Evolutionary conservation across 2,329 filamentous ascomycete genomes (phyloP).

Genomic region (Cladosporium phlei): DNA sequence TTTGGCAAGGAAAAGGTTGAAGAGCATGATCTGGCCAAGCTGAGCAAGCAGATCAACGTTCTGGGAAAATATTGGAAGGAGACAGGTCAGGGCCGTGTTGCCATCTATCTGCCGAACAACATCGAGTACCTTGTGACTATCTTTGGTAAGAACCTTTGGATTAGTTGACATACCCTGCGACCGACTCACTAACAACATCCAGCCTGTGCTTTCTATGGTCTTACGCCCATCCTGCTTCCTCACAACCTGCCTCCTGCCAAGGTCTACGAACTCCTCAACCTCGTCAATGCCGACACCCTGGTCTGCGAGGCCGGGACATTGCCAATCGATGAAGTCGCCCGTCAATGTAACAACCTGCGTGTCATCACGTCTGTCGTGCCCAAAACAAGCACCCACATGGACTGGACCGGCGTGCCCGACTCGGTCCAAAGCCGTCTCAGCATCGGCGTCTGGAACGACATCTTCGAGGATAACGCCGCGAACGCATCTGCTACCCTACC

Average conservation of each 20-base stretch:
- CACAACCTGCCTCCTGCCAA: conserved; percentile 68
- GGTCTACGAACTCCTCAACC: conserved; percentile 66
- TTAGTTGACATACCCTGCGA: too few species aligned
- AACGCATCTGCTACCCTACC: conserved; percentile 61
- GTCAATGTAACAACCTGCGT: conserved; percentile 64
- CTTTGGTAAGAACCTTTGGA: conserved; percentile 65
- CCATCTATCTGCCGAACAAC: conserved; percentile 88
- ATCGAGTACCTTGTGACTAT: conserved; percentile 77
- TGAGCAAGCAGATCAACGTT: conserved; percentile 82
- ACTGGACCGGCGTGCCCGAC: conserved; percentile 85
- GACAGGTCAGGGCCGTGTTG: conserved; percentile 62
- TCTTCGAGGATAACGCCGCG: conserved; percentile 65
- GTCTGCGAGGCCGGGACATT: conserved; percentile 83
- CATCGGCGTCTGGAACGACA: conserved; percentile 88
- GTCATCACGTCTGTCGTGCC: conserved; percentile 91
- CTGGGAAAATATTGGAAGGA: conserved; percentile 73
- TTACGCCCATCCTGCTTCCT: conserved; percentile 79
- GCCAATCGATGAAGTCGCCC: conserved; percentile 68
- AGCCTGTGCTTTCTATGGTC: conserved; percentile 84
- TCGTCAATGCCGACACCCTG: conserved; percentile 72
- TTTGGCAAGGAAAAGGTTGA: conserved; percentile 68
- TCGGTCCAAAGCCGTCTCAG: conserved; percentile 69
- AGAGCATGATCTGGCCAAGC: conserved; percentile 64
- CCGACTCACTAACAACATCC: conserved; percentile 15
- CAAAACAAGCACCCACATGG: conserved; percentile 82